Evolutionary conservation across 768 basidiomycete species (phyloP).

Genomic region (Lanmaoa rubissima): DNA sequence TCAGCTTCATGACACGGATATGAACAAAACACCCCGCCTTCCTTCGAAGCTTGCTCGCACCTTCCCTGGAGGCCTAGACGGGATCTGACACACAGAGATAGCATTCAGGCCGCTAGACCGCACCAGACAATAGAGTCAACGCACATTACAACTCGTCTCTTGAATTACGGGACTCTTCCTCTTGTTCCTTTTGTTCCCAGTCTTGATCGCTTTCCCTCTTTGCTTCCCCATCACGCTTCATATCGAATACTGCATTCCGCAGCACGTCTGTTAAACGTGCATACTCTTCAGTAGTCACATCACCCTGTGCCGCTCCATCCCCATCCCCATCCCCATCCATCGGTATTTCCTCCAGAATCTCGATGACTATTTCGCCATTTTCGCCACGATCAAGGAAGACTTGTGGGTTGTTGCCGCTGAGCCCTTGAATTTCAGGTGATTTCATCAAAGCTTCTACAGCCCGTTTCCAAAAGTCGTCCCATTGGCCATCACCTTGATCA

Average conservation of each 20-base stretch:
- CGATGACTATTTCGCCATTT: slow-evolving; percentile 42
- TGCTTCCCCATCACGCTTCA: slow-evolving; percentile 36
- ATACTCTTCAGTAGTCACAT: slow-evolving; percentile 38
- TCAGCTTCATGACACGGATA: slow-evolving; percentile 24
- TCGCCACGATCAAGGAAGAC: slow-evolving; percentile 43
- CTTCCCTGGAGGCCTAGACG: slow-evolving; percentile 6
- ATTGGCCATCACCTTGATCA: slow-evolving; percentile 17
- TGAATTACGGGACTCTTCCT: slow-evolving; percentile 29
- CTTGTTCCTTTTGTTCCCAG: slow-evolving; percentile 32
- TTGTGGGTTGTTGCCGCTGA: slow-evolving; percentile 31
- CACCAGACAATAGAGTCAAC: slow-evolving; percentile 17
- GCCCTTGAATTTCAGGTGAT: slow-evolving; percentile 29
- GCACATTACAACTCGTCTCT: slow-evolving; percentile 34
- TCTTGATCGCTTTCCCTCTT: slow-evolving; percentile 18
- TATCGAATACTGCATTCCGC: slow-evolving; percentile 52
- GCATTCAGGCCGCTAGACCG: slow-evolving; percentile 16
- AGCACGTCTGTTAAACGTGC: slow-evolving; percentile 50
- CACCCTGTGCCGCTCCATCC: slow-evolving; percentile 21
- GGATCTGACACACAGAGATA: slow-evolving; percentile 7
- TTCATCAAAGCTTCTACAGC: slow-evolving; percentile 30
- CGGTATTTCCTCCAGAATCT: slow-evolving; percentile 46
- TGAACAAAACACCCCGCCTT: slow-evolving; percentile 16
- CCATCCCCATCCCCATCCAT: slow-evolving; percentile 31
- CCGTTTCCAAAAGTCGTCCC: slow-evolving; percentile 29
- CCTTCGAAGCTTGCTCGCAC: slow-evolving; percentile 1